These are phyloP conservation scores for Lepidopterella palustris DNA, from an alignment of 495 filamentous ascomycete genomes.

Conservation along the genomic window DNA sequence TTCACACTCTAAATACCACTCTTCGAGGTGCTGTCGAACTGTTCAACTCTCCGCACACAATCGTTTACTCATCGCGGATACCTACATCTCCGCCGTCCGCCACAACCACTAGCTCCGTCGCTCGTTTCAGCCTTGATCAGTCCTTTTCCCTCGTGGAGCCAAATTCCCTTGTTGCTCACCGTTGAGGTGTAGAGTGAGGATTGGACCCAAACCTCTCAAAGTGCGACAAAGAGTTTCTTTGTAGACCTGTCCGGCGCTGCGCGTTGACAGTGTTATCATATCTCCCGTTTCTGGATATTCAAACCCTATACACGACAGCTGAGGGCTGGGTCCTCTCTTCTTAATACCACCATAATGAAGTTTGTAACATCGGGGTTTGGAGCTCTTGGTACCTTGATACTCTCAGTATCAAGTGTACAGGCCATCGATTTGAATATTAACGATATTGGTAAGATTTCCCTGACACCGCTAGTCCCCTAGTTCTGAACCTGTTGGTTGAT, in stretches of 20 bases:
- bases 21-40: neutral
- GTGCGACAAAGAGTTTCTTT: neutral
- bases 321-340: neutral
- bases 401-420: constrained; percentile 13
- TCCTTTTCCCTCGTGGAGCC: neutral
- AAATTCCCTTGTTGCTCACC: neutral
- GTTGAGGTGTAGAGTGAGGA: neutral
- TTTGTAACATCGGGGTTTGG: constrained; percentile 15
- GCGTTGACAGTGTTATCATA: constrained; percentile 11
- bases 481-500: too few species aligned
- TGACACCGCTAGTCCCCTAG: neutral
- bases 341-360: constrained; percentile 23
- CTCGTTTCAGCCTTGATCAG: neutral
- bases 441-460: constrained; percentile 13
- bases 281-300: neutral
- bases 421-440: constrained; percentile 25
- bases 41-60: neutral
- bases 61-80: neutral
- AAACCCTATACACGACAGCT: neutral
- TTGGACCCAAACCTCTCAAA: neutral
- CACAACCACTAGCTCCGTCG: neutral
- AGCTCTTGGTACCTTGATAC: constrained; percentile 17
- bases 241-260: constrained; percentile 1
- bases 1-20: neutral
- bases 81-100: neutral